Conservation (phyloP, 345 rosid genomes). For the Populus nigra region DNA sequence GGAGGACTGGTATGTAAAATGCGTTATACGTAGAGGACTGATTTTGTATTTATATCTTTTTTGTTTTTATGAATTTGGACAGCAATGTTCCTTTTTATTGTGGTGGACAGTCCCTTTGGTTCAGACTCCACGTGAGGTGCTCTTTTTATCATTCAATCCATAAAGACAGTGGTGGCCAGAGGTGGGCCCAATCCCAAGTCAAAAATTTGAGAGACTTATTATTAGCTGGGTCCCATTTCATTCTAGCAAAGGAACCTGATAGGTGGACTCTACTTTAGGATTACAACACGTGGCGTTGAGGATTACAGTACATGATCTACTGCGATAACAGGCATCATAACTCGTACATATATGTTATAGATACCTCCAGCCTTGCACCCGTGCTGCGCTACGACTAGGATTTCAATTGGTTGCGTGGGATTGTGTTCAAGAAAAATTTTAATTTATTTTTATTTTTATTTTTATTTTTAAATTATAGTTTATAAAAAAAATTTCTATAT, state of each 20-base stretch:
- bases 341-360: not conserved
- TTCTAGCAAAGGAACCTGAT: not conserved
- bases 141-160: slow-evolving; percentile 94
- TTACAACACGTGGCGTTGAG: not conserved
- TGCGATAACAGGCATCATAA: not conserved
- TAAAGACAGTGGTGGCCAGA: slow-evolving; percentile 88
- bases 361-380: too few relatives aligned
- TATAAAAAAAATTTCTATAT: too few relatives aligned
- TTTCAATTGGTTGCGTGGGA: too few relatives aligned
- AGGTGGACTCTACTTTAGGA: not conserved
- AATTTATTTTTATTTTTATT: too few relatives aligned
- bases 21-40: not conserved
- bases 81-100: slow-evolving; percentile 37
- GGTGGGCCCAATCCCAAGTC: slow-evolving; percentile 66
- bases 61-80: slow-evolving; percentile 23
- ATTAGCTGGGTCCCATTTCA: slow-evolving; percentile 2
- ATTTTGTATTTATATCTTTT: not conserved
- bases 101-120: slow-evolving; percentile 86
- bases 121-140: slow-evolving; percentile 99
- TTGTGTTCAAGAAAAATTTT: too few relatives aligned
- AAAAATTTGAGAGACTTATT: slow-evolving; percentile 39
- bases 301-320: not conserved
- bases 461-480: too few relatives aligned
- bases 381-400: too few relatives aligned
- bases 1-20: not conserved